A percentile compares a stretch with the other conserved stretches of the same genome.
Conservation (phyloP, 495 filamentous ascomycete genomes). For the Clohesyomyces aquaticus region DNA sequence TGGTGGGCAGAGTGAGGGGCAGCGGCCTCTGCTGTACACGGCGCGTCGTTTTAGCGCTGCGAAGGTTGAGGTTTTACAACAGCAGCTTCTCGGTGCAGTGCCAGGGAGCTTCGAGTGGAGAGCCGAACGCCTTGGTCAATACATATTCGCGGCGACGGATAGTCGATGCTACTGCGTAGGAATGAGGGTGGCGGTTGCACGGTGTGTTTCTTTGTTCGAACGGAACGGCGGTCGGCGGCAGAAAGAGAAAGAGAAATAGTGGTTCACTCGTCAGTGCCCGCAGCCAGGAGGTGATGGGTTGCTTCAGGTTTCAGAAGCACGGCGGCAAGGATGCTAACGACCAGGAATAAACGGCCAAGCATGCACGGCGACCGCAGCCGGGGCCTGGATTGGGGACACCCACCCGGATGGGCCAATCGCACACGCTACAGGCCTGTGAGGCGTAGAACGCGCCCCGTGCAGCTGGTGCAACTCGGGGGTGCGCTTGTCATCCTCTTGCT, state of each 20-base stretch:
- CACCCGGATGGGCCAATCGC: background rate
- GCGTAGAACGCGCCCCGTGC: background rate
- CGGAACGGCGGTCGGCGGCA: background rate
- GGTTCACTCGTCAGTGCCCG: background rate
- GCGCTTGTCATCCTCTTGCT: too few species aligned
- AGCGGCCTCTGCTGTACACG: too few species aligned
- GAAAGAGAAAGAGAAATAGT: background rate
- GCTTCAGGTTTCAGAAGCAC: slow-evolving; percentile 19
- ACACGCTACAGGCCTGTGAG: slow-evolving; percentile 1
- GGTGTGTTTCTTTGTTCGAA: background rate
- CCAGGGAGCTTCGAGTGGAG: background rate
- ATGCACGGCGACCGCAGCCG: background rate
- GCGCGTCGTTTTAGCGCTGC: too few species aligned
- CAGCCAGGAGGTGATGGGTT: slow-evolving; percentile 1
- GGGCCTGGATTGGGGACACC: background rate
- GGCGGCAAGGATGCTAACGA: slow-evolving; percentile 4
- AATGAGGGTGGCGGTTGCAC: slow-evolving; percentile 10
- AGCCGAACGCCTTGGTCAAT: background rate
- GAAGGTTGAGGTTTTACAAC: background rate
- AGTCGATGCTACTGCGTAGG: background rate
- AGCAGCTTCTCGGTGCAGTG: background rate
- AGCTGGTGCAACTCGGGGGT: background rate
- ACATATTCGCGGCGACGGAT: slow-evolving; percentile 2
- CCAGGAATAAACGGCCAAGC: background rate
- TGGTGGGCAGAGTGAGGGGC: slow-evolving; percentile 25